These are phyloP conservation scores for Diaporthe vaccinii DNA, from an alignment of 2,329 filamentous ascomycete genomes.

Conservation along the genomic window DNA sequence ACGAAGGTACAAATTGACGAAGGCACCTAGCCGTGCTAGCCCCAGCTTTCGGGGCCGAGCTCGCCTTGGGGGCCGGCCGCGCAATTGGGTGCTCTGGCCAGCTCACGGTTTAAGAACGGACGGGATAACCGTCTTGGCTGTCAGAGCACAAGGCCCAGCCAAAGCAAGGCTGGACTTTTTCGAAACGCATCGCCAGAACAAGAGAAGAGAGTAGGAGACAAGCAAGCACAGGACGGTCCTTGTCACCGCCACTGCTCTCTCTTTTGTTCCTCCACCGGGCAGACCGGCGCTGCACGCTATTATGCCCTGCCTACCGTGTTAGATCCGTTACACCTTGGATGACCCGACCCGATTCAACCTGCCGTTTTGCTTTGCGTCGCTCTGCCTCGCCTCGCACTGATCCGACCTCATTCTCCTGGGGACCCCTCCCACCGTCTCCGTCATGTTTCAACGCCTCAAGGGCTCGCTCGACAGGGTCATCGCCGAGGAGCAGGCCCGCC, in stretches of 20 bases:
- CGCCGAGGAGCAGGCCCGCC: constrained; percentile 90
- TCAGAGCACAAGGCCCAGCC: constrained; percentile 14
- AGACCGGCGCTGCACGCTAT: constrained; percentile 24
- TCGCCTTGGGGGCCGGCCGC: constrained; percentile 12
- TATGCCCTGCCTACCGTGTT: constrained; percentile 17
- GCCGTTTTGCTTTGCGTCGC: constrained; percentile 10
- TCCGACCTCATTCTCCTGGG: not conserved
- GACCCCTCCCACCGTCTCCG: not conserved
- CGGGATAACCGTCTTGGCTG: constrained; percentile 22
- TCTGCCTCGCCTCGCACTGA: not conserved
- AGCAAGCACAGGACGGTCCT: too few relatives aligned
- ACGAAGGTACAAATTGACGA: not conserved
- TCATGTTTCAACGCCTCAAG: constrained; percentile 75
- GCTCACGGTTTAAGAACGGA: constrained; percentile 29
- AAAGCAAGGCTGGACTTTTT: constrained; percentile 29
- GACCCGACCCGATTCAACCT: not conserved
- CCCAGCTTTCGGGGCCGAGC: constrained; percentile 28
- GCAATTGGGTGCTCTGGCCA: constrained; percentile 15
- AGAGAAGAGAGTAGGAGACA: not conserved
- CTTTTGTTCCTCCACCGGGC: not conserved
- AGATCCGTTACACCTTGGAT: not conserved
- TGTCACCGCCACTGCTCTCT: not conserved
- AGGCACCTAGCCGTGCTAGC: not conserved
- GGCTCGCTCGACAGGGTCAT: constrained; percentile 89
- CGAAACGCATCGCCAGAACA: constrained; percentile 29